These are phyloP conservation scores for Nicotiana otophora DNA, from an alignment of 257 asterid species.

Conservation along the genomic window DNA sequence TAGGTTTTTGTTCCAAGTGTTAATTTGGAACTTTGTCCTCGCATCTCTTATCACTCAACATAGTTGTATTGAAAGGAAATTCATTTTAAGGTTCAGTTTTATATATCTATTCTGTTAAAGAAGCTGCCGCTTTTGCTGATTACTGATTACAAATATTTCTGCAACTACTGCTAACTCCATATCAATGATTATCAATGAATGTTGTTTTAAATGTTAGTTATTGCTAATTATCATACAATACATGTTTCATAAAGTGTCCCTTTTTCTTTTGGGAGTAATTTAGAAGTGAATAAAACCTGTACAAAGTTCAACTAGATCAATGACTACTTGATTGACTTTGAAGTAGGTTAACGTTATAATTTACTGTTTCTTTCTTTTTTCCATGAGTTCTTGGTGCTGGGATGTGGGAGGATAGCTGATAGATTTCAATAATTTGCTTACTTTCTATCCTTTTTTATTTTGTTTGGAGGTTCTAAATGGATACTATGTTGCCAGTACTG, in stretches of 20 bases:
- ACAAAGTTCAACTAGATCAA: background rate
- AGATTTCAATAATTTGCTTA: background rate
- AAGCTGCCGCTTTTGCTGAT: background rate
- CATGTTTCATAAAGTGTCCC: background rate
- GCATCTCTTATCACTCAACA: background rate
- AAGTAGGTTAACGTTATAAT: background rate
- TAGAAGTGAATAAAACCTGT: background rate
- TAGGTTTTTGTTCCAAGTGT: background rate
- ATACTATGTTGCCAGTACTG: background rate
- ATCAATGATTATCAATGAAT: background rate
- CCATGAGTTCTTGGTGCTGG: background rate
- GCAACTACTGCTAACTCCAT: background rate
- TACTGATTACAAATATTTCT: background rate
- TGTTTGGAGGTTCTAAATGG: background rate
- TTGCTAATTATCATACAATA: background rate
- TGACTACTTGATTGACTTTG: background rate
- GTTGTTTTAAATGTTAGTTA: background rate
- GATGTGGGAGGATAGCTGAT: background rate
- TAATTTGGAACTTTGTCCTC: background rate
- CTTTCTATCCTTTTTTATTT: too few relatives aligned
- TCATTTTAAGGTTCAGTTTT: background rate
- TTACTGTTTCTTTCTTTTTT: background rate
- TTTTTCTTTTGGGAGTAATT: background rate
- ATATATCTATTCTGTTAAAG: background rate
- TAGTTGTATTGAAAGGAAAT: background rate